A percentile compares a stretch with the other conserved stretches of the same genome.
Evolutionary conservation across 1,284 basidiomycete genomes (phyloP).

Genomic region (Athelia psychrophila): DNA sequence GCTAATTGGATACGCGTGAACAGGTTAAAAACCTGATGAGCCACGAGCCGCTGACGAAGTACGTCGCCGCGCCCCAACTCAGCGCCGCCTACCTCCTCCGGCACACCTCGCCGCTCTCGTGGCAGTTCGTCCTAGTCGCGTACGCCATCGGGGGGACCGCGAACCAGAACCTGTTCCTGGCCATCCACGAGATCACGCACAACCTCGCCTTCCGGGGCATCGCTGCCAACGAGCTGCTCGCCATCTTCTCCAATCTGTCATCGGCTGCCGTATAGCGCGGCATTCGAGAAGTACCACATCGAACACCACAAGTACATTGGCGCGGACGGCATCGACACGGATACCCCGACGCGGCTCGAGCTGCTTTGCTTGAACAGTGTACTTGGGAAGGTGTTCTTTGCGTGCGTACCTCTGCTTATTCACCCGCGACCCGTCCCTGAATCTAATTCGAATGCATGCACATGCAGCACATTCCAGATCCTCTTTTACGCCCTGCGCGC

Average conservation of each 20-base stretch:
- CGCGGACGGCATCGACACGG: constrained; percentile 95
- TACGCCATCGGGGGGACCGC: constrained; percentile 92
- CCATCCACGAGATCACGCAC: constrained; percentile 98
- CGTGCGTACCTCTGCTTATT: too few relatives aligned
- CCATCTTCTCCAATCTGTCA: constrained; percentile 90
- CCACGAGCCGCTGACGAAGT: constrained; percentile 88
- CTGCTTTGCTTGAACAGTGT: constrained; percentile 99
- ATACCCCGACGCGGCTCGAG: too few relatives aligned
- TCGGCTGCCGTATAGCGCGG: constrained; percentile 94
- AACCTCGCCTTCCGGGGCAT: constrained; percentile 92
- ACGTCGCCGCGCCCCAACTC: constrained; percentile 70
- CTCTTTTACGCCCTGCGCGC: constrained; percentile 97
- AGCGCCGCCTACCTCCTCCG: constrained; percentile 64
- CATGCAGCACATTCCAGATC: constrained; percentile 97
- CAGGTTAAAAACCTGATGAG: constrained; percentile 96
- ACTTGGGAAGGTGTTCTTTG: constrained; percentile 96
- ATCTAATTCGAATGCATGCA: too few relatives aligned
- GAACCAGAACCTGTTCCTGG: constrained; percentile 97
- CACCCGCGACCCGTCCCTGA: too few relatives aligned
- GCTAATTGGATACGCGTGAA: too few relatives aligned
- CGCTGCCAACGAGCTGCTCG: constrained; percentile 81
- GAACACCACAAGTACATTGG: too few relatives aligned
- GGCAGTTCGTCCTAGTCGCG: constrained; percentile 72
- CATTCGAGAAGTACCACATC: constrained; percentile 98
- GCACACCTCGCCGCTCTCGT: constrained; percentile 65